Evolutionary conservation across 371 early-diverging fungal species (phyloP), one percentile per base, ranked within the genome.

Genomic region (Nematocida sp.): DNA sequence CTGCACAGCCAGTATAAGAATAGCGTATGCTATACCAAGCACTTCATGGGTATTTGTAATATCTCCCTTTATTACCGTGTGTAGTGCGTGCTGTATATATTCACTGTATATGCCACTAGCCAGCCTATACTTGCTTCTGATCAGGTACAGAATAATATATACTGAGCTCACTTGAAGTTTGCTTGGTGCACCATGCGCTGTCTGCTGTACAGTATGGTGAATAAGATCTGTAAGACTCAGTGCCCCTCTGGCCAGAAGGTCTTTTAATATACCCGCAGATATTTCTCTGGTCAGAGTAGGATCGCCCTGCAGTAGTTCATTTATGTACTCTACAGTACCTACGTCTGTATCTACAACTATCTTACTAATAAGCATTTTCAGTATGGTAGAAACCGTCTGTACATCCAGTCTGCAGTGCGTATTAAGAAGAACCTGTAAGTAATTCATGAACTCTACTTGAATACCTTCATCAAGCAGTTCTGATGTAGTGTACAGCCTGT

Each of bases 371-470:
- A 64, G 64, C 42, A 64, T 64, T n/a, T 13, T 18, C 64, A 64
- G 44, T 7, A 64, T 23, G 42, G 64, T 40, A 42, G 7, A 42
- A 1, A 64, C 1, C 11, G 23, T 33, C 27, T 23, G n/a, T 9
- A 0, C n/a, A 7, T 11, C 23, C 11, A n/a, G 11, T n/a, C 9
- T 11, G 3, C 9, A 9, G 1, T 11, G 7, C 23, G 23, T 58
- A n/a, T 64, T 27, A 45, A 64, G 64, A 33, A 64, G 64, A 9
- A 11, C 11, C 44, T 23, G 18, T 11, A 64, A 23, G 42, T 64
- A 64, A 13, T 64, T 33, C 64, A 64, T 33, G 42, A 64, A 64
- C 44, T 64, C 64, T 1, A 64, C 23, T 42, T 64, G 64, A 33
- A 64, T 42, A 11, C 64, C 64, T 45, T 64, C 64, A 27, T 64